Percentiles rank a stretch among this genome's conserved stretches.
phyloP scores from a whole-genome alignment of 2,329 filamentous ascomycete genomes.

The Malbranchea zuffiana region DNA sequence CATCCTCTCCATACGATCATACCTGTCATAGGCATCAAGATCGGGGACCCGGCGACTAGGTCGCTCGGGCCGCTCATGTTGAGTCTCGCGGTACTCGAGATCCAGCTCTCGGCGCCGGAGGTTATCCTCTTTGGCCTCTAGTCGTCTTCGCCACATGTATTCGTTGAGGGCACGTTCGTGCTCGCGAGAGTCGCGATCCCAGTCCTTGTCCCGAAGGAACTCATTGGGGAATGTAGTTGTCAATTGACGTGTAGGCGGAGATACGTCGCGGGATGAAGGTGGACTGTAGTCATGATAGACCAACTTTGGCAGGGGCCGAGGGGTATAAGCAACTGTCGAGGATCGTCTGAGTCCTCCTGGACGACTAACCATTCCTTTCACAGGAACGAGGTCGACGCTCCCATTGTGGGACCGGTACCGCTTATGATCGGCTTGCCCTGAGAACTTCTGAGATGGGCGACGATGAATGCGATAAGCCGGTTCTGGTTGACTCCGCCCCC shows the following conservation, averaged over 20 bases:
- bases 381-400: slow-evolving; percentile 20
- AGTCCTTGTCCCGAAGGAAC: slow-evolving; percentile 6
- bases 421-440: slow-evolving; percentile 3
- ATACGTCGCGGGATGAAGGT: background rate
- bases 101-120: slow-evolving; percentile 7
- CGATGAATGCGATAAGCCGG: slow-evolving; percentile 20
- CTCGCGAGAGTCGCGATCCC: slow-evolving; percentile 8
- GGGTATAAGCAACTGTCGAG: slow-evolving; percentile 7
- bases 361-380: slow-evolving; percentile 14
- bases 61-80: background rate
- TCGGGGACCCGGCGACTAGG: slow-evolving; percentile 1
- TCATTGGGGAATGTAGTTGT: slow-evolving; percentile 7
- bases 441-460: slow-evolving; percentile 17
- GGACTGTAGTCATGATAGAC: background rate
- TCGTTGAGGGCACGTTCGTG: slow-evolving; percentile 9
- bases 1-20: slow-evolving; percentile 10
- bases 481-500: slow-evolving; percentile 13
- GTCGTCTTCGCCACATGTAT: slow-evolving; percentile 9
- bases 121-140: slow-evolving; percentile 8
- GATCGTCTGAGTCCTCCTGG: slow-evolving; percentile 6
- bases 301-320: slow-evolving; percentile 2
- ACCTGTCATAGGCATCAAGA: slow-evolving; percentile 8
- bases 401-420: slow-evolving; percentile 14
- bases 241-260: slow-evolving; percentile 1
- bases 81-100: slow-evolving; percentile 8